phyloP scores from a whole-genome alignment of 352 stramenopile genomes.

The Phytophthora pluvialis region DNA sequence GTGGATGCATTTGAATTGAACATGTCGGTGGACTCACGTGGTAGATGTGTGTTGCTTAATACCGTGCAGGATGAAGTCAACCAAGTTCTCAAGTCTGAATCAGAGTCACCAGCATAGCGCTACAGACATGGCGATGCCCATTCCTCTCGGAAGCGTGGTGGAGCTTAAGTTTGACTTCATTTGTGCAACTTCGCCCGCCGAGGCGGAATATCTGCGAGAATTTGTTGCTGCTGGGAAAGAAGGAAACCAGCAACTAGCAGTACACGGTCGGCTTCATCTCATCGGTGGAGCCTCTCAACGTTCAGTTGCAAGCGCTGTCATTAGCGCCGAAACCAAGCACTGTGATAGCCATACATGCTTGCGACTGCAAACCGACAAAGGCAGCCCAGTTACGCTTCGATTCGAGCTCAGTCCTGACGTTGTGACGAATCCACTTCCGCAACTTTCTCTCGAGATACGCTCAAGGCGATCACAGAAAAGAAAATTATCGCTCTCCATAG shows the following conservation, averaged over 20 bases:
- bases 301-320: not conserved
- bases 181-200: conserved; percentile 8
- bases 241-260: not conserved
- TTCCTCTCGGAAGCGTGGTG: conserved; percentile 30
- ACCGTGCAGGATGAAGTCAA: not conserved
- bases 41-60: not conserved
- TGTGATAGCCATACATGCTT: conserved; percentile 21
- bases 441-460: conserved; percentile 27
- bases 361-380: conserved; percentile 9
- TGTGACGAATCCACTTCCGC: conserved; percentile 13
- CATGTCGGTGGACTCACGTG: conserved; percentile 1
- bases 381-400: not conserved
- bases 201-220: conserved; percentile 9
- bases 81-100: not conserved
- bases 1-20: not conserved
- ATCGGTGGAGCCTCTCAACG: conserved; percentile 13
- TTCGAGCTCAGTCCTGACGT: conserved; percentile 37
- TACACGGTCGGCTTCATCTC: conserved; percentile 18
- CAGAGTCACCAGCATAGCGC: not conserved
- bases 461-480: conserved; percentile 17
- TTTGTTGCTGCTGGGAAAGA: not conserved
- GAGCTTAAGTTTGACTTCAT: conserved; percentile 20
- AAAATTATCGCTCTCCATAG: conserved; percentile 12
- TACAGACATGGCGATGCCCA: not conserved
- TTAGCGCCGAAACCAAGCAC: conserved; percentile 11